Base-by-base conservation (phyloP, 305 asterid species). In the Euphrasia arctica region DNA sequence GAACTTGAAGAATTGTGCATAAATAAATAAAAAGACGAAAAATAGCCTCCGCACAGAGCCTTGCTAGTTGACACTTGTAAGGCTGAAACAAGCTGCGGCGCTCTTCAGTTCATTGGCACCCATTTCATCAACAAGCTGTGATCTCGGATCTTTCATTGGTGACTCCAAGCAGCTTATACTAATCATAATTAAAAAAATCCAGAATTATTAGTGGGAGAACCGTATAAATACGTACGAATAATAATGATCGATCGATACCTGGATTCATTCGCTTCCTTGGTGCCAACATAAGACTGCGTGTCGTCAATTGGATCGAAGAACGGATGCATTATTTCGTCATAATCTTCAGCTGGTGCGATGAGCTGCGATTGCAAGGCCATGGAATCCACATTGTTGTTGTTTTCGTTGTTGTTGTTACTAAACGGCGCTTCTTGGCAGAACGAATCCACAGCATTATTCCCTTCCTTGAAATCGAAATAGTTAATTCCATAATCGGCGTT, bases 11-110 rank as follows among this genome's bases (percentile, higher is more conserved):
- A 1, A 15, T 31, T 31, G 4, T 31, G 4, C 34, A 31, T 31
- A 31, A 31, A 31, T 31, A 18, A 25, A 15, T n/a, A 51, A 52
- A 15, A 15, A 18, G 22, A 48, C 54, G 1, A 48, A 12, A n/a
- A 48, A 48, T 48, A n/a, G 7, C 54, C 54, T 12, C 58, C 9
- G 3, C 4, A 10, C 28, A 54, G 27, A 54, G 27, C 58, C 58
- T 55, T 67, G n/a, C 12, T 63, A 75, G 57, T 80, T 85, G 73
- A 82, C 81, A 67, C 94, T 83, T 63, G 94, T 87, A 65, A 90
- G 90, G 78, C 86, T 87, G 79, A 87, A 87, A 71, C 86, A 81
- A 61, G 92, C 84, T 48, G 95, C 97, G 45, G 89, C 90, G 58
- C 77, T 85, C 86, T 81, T 90, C 45, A 90, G 69, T 66, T 90